Conservation (phyloP, 257 asterid genomes). For the Gentiana straminea region DNA sequence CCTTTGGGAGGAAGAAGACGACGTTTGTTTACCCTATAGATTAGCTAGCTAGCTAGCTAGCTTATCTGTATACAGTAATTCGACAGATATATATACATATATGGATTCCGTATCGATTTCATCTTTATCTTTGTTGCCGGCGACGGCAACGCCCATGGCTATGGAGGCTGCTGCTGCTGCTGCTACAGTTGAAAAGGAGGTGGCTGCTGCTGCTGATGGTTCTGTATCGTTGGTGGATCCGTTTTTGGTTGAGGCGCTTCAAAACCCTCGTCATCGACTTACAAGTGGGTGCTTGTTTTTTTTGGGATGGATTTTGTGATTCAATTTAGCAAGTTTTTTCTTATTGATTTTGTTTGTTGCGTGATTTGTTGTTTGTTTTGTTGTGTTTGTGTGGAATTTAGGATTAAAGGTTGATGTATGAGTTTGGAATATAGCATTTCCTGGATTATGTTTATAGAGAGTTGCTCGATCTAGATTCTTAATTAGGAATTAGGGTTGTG, state of each 20-base stretch:
- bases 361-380: not conserved
- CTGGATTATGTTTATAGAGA: not conserved
- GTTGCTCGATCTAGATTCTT: not conserved
- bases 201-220: constrained; percentile 16
- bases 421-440: not conserved
- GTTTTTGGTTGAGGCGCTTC: constrained; percentile 94
- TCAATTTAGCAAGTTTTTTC: not conserved
- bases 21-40: no score
- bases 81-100: no score
- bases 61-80: no score
- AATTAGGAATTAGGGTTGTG: not conserved
- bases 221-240: constrained; percentile 74
- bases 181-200: constrained; percentile 11
- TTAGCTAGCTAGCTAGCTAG: no score
- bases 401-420: not conserved
- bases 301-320: not conserved
- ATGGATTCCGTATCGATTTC: no score
- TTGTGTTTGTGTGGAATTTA: not conserved
- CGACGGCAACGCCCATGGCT: not conserved
- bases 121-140: no score
- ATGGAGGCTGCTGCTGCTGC: constrained; percentile 12
- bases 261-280: constrained; percentile 94
- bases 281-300: constrained; percentile 42
- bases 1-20: no score
- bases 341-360: not conserved